phyloP scores from a whole-genome alignment of 176 grass and related monocot species.

The Tillandsia leiboldiana region DNA sequence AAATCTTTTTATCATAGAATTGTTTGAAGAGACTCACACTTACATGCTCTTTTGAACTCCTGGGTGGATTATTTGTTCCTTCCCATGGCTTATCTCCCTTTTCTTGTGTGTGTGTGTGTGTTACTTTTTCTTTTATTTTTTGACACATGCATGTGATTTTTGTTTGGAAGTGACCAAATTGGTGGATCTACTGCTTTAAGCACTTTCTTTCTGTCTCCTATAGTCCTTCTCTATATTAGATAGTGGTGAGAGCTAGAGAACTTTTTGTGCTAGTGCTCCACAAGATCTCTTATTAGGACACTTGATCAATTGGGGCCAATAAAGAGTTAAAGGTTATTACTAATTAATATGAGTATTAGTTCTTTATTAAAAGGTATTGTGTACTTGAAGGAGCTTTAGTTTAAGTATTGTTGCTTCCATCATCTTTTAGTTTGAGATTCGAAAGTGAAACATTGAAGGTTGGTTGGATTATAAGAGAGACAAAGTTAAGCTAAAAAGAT shows the following conservation, averaged over 20 bases:
- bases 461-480: too few species aligned
- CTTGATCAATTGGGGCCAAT: background rate
- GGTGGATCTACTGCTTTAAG: background rate
- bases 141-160: constrained; percentile 15
- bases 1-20: too few species aligned
- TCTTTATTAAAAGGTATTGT: background rate
- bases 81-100: background rate
- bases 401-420: background rate
- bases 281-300: background rate
- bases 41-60: too few species aligned
- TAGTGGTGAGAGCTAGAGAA: background rate
- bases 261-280: background rate
- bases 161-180: constrained; percentile 22
- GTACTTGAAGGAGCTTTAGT: background rate
- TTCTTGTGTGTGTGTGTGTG: background rate
- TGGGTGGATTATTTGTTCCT: too few species aligned
- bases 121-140: constrained; percentile 16
- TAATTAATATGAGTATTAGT: background rate
- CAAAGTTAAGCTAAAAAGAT: too few species aligned
- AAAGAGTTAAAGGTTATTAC: background rate
- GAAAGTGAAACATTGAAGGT: too few species aligned
- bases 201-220: constrained; percentile 3
- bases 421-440: too few species aligned
- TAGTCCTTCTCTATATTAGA: constrained; percentile 4
- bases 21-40: too few species aligned